A percentile compares a stretch with the other conserved stretches of the same genome.
These are phyloP conservation scores for Saprolegnia diclina DNA, from an alignment of 352 stramenopile species.

Conservation along the genomic window DNA sequence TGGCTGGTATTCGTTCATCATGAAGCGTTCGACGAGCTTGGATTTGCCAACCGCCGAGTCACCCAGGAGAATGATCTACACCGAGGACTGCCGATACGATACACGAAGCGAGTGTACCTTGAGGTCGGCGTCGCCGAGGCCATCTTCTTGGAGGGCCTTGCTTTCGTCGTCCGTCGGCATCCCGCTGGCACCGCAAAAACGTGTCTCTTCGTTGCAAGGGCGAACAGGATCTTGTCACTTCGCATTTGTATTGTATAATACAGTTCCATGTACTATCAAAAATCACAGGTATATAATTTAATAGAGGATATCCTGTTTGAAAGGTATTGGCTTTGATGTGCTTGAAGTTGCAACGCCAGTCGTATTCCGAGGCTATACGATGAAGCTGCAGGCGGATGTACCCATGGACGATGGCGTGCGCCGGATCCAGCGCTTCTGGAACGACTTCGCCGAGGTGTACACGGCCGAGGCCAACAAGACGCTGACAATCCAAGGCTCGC, in stretches of 20 bases:
- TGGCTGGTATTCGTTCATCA: conserved; percentile 95
- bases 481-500: conserved; percentile 44
- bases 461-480: conserved; percentile 47
- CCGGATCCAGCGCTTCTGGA: conserved; percentile 28
- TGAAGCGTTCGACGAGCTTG: conserved; percentile 93
- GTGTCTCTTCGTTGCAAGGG: too few species aligned
- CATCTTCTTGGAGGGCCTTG: conserved; percentile 2
- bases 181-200: neutral
- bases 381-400: too few species aligned
- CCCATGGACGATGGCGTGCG: too few species aligned
- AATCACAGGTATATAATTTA: too few species aligned
- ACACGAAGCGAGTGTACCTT: neutral
- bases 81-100: neutral
- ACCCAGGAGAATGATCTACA: conserved; percentile 90
- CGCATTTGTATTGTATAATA: neutral
- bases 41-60: conserved; percentile 94
- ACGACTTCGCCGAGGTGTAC: conserved; percentile 36
- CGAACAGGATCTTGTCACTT: neutral
- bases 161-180: neutral
- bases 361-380: too few species aligned
- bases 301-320: too few species aligned
- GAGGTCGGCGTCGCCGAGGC: conserved; percentile 8
- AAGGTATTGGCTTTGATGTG: too few species aligned
- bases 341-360: too few species aligned
- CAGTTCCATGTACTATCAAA: too few species aligned